Evolutionary conservation across 306 rosid genomes (phyloP), one percentile per base, ranked within the genome.

Genomic region (Trifolium fragiferum): DNA sequence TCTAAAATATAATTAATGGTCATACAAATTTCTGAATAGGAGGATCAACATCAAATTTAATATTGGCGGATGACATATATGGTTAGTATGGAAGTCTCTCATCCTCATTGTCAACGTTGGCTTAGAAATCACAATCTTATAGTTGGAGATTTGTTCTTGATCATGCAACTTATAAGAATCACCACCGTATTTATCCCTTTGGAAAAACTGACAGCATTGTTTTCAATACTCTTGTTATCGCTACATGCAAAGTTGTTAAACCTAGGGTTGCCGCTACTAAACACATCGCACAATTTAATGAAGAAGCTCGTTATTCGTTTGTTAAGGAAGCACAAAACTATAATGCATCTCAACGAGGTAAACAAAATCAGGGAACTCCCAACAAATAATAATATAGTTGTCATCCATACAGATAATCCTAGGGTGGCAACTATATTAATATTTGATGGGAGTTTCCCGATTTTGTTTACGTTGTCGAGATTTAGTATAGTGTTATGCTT

Each of bases 401-500:
- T 97, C 19, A 94, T 96, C 8, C 98, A 94, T 75, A 94, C 98
- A 0, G 96, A 94, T 78, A 87, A 95, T 82, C 98, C 98, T 21
- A 21, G 98, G 8, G 98, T 94, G 23, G 97, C 98, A 40, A 94
- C 89, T 47, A 94, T 88, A 68, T 85, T 86, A 37, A 78, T 83
- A 79, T 94, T 80, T 82, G 90, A 92, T 0, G 90, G 89, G 38
- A 94, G 90, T 60, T 94, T 96, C 90, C 96, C 86, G 59, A 94
- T 94, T 82, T 96, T 90, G 83, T 94, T 94, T 23, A 94, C 96
- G 97, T 95, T 98, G 60, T 98, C 99, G 33, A 97, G 99, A 80
- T 95, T 98, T 40, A 95, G 85, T 65, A 92, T 89, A 46, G 99
- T 92, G 64, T 95, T 95, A 86, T 68, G 80, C 90, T 95, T 92